Base-by-base conservation (phyloP, 257 asterid species). In the Pogostemon cablin region DNA sequence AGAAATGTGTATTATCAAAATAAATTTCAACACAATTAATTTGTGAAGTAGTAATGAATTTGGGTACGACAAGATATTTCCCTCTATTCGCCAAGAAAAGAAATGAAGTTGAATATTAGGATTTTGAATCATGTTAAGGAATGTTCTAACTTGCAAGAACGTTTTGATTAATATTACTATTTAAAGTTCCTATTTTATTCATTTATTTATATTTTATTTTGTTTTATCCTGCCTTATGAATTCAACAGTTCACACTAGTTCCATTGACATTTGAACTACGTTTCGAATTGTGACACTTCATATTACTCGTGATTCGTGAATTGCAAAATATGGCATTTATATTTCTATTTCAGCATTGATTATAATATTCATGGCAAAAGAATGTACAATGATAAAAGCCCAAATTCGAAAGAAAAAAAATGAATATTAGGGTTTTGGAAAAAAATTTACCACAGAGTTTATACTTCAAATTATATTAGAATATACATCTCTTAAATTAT, bases 271-370 rank as follows among this genome's bases (percentile, higher is more conserved):
- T 60, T 6, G 46, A 72, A 53, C 47, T 52, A 2, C 32, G 25
- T 11, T 55, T 70, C 10, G 38, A 71, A 63, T 11, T 25, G 32
- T 53, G 3, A 42, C 17, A 42, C 49, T 63, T 54, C 65, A 42
- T 40, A 25, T 38, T 49, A n/a, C 76, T 72, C 70, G 76, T 72
- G 76, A 62, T n/a, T 72, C 70, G 76, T 72, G 76, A 62, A 41
- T 41, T 8, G 6, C 65, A 41, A 53, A 62, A 72, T 53, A 11
- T 41, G 65, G 65, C 77, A 63, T 54, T 52, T 62, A 50, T 37
- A 8, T 58, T 7, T 64, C 10, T 50, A 15, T 49, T 40, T 3
- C 43, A 48, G 43, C 68, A 71, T 49, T 61, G 50, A 49, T 17
- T 37, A 49, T 47, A 15, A 49, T 35, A 17, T 17, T 37, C 12